These are phyloP conservation scores for Acer saccharum DNA, from an alignment of 345 rosid genomes.

Conservation along the genomic window DNA sequence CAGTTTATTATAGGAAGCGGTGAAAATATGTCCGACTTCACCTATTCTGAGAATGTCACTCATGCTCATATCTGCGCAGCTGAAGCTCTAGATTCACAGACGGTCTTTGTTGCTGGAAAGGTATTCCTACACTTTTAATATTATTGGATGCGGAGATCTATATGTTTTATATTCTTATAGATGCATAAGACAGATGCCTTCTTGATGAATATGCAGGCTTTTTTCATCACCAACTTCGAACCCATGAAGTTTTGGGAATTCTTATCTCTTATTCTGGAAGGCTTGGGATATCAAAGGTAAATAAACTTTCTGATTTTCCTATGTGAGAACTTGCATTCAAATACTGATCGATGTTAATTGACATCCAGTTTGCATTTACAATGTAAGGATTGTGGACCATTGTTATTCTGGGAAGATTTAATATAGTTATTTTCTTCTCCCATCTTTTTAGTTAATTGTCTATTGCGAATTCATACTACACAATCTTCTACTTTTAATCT, in stretches of 20 bases:
- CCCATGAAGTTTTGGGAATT: constrained; percentile 82
- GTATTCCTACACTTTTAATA: constrained; percentile 36
- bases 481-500: neutral
- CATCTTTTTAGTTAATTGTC: neutral
- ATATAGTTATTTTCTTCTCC: neutral
- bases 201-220: constrained; percentile 60
- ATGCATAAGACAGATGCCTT: constrained; percentile 11
- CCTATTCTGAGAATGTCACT: constrained; percentile 80
- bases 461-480: neutral
- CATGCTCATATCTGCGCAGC: constrained; percentile 85
- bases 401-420: neutral
- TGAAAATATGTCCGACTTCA: constrained; percentile 88
- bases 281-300: constrained; percentile 88
- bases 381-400: constrained; percentile 4
- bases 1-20: constrained; percentile 89
- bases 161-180: neutral
- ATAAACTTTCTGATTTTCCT: constrained; percentile 14
- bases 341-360: constrained; percentile 3
- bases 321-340: constrained; percentile 15
- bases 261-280: constrained; percentile 61
- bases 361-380: constrained; percentile 2
- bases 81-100: constrained; percentile 70
- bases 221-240: constrained; percentile 83
- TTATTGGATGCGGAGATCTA: neutral
- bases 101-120: constrained; percentile 89